Conservation (phyloP, 2,329 filamentous ascomycete species). For the Dothistroma pini region DNA sequence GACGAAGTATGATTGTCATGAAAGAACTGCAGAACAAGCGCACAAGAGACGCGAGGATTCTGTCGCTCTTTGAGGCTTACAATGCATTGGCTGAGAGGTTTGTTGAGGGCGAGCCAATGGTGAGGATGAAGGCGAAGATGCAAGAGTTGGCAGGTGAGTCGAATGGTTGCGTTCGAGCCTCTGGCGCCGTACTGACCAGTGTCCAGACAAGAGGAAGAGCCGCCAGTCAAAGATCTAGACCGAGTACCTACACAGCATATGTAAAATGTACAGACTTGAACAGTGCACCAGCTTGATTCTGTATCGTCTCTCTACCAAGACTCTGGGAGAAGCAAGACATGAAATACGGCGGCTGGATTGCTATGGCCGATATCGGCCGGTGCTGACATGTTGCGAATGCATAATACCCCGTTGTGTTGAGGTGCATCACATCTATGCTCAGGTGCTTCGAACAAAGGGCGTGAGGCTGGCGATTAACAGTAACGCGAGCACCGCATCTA, state of each 20-base stretch:
- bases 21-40: slow-evolving; percentile 27
- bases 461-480: neutral
- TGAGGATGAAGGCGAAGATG: slow-evolving; percentile 31
- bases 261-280: neutral
- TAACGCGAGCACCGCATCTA: neutral
- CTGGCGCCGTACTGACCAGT: neutral
- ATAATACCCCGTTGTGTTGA: neutral
- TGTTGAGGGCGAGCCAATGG: slow-evolving; percentile 29
- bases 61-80: slow-evolving; percentile 26
- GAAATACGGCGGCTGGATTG: neutral
- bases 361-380: neutral
- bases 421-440: neutral
- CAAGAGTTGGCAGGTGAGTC: slow-evolving; percentile 28
- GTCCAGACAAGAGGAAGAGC: neutral
- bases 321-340: neutral
- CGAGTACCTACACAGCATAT: neutral
- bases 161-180: too few relatives aligned
- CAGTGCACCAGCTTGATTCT: neutral
- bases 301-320: neutral
- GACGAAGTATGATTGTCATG: slow-evolving; percentile 31
- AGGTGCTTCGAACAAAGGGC: neutral
- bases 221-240: slow-evolving; percentile 2
- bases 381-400: neutral
- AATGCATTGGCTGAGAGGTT: slow-evolving; percentile 28
- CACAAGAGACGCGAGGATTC: slow-evolving; percentile 22